These are phyloP conservation scores for Euptelea pleiosperma DNA, from an alignment of 164 flowering plant genomes.

Conservation along the genomic window DNA sequence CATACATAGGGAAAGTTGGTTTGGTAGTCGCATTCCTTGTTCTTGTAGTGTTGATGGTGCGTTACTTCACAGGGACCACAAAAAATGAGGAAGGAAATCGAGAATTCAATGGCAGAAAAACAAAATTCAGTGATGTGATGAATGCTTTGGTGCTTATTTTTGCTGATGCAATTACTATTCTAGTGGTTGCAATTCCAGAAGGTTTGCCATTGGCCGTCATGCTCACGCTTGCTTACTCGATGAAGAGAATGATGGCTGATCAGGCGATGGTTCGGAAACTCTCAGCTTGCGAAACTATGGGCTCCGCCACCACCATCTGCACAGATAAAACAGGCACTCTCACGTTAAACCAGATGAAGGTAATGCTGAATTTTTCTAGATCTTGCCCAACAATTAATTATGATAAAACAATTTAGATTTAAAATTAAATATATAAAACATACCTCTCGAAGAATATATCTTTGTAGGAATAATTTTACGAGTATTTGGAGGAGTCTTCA, in stretches of 20 bases:
- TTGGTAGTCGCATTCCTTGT: constrained; percentile 64
- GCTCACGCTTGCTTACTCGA: constrained; percentile 69
- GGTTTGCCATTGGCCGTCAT: constrained; percentile 77
- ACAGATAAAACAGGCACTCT: constrained; percentile 77
- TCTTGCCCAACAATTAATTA: too few relatives aligned
- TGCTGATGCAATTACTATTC: constrained; percentile 65
- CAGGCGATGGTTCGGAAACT: constrained; percentile 77
- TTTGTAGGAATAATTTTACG: too few relatives aligned
- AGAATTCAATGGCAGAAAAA: constrained; percentile 41
- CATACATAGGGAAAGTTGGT: constrained; percentile 69
- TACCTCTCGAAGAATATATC: too few relatives aligned
- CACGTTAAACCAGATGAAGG: constrained; percentile 70
- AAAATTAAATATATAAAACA: too few relatives aligned
- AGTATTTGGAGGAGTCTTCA: too few relatives aligned
- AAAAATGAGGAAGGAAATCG: constrained; percentile 32
- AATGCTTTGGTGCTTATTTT: constrained; percentile 46
- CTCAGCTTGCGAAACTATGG: constrained; percentile 84
- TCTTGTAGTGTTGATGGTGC: constrained; percentile 46
- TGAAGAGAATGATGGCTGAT: constrained; percentile 83
- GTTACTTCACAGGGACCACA: constrained; percentile 70
- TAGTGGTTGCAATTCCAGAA: constrained; percentile 84
- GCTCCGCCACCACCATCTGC: constrained; percentile 68
- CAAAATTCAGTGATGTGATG: constrained; percentile 30
- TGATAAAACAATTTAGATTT: too few relatives aligned
- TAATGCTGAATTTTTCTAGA: constrained; percentile 57